Evolutionary conservation across 805 yeast genomes (phyloP).

Genomic region (Ogataea pilisensis): DNA sequence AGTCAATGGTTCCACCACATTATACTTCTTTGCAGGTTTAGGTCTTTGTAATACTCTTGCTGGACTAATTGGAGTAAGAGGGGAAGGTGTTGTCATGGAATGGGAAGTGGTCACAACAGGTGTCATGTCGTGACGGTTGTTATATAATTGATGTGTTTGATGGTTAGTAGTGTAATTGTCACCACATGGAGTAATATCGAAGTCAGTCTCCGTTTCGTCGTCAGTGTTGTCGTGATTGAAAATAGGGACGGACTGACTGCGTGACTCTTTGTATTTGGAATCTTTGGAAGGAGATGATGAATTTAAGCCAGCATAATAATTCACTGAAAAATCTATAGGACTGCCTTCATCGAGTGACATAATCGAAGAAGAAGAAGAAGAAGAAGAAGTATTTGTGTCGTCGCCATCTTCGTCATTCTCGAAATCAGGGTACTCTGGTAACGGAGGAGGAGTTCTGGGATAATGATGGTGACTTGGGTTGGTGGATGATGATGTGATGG

Average conservation of each 20-base stretch:
- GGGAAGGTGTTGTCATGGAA: too few species aligned
- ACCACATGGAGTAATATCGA: slow-evolving; percentile 13
- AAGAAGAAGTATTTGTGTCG: slow-evolving; percentile 2
- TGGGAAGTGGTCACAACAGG: background rate
- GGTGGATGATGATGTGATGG: background rate
- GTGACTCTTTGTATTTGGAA: background rate
- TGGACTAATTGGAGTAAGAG: too few species aligned
- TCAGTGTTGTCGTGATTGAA: slow-evolving; percentile 3
- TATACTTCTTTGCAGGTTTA: slow-evolving; percentile 9
- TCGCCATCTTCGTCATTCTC: slow-evolving; percentile 10
- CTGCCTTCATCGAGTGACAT: background rate
- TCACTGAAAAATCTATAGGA: background rate
- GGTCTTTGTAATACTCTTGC: slow-evolving; percentile 12
- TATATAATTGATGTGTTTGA: too few species aligned
- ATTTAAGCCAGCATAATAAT: background rate
- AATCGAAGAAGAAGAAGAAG: background rate
- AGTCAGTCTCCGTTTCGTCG: slow-evolving; percentile 13
- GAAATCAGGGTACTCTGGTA: slow-evolving; percentile 5
- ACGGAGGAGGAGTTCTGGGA: slow-evolving; percentile 18
- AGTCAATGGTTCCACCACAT: background rate
- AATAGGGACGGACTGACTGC: too few species aligned
- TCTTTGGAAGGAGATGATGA: background rate
- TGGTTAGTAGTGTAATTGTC: background rate
- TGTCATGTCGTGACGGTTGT: background rate
- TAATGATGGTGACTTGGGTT: slow-evolving; percentile 7